These are phyloP conservation scores for Termitomyces sp. DNA, from an alignment of 768 basidiomycete species.

Conservation along the genomic window DNA sequence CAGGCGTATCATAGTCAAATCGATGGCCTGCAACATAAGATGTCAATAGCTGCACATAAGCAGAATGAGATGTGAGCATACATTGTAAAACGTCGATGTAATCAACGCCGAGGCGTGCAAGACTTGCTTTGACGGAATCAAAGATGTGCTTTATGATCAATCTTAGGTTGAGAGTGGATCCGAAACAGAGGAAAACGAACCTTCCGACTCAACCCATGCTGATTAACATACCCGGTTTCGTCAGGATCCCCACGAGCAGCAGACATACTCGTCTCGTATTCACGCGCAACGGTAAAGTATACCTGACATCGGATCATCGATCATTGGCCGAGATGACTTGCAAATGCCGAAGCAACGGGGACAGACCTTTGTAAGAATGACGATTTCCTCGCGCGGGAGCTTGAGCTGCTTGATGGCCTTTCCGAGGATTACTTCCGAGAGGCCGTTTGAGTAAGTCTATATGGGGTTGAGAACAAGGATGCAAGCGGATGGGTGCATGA, in stretches of 20 bases:
- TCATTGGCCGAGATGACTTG: too few relatives aligned
- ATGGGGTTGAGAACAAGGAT: neutral
- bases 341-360: neutral
- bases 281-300: conserved; percentile 24
- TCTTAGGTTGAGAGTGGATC: too few relatives aligned
- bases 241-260: conserved; percentile 22
- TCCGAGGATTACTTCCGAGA: conserved; percentile 62
- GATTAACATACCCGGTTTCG: conserved; percentile 46
- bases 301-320: too few relatives aligned
- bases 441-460: conserved; percentile 64
- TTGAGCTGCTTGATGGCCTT: conserved; percentile 63
- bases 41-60: conserved; percentile 36
- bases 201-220: conserved; percentile 35
- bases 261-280: conserved; percentile 10
- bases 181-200: too few relatives aligned
- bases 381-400: conserved; percentile 67
- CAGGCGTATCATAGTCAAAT: conserved; percentile 53
- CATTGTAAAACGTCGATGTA: conserved; percentile 76
- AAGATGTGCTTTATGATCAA: conserved; percentile 55
- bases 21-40: conserved; percentile 64
- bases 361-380: conserved; percentile 72
- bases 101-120: conserved; percentile 67
- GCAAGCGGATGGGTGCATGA: too few relatives aligned
- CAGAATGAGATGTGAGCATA: conserved; percentile 5
- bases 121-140: conserved; percentile 52